phyloP scores from a whole-genome alignment of 1,139 yeast genomes.

The Diutina ranongensis region DNA sequence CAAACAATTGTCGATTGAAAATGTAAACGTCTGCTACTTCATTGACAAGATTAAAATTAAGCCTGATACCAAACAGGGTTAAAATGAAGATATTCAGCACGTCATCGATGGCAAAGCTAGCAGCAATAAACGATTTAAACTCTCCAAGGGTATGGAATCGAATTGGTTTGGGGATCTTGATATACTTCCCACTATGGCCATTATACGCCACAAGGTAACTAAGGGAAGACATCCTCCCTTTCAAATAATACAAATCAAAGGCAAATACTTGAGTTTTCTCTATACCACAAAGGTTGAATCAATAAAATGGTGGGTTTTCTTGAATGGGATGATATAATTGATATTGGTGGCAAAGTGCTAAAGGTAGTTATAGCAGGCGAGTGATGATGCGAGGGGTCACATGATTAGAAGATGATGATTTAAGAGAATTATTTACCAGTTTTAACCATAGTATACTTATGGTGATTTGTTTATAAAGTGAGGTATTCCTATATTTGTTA shows the following conservation, averaged over 20 bases:
- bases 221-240: slow-evolving; percentile 4
- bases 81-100: slow-evolving; percentile 39
- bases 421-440: too few species aligned
- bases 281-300: too few species aligned
- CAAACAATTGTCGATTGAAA: slow-evolving; percentile 10
- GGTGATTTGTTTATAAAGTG: too few species aligned
- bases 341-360: background rate
- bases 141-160: slow-evolving; percentile 23
- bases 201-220: slow-evolving; percentile 26
- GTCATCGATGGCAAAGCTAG: slow-evolving; percentile 12
- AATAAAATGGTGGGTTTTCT: too few species aligned
- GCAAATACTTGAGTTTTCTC: too few species aligned
- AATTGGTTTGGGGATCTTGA: slow-evolving; percentile 31
- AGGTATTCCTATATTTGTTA: background rate
- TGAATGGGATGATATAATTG: background rate
- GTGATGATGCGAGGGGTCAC: too few species aligned
- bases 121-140: slow-evolving; percentile 13
- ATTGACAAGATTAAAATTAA: slow-evolving; percentile 39
- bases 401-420: too few species aligned
- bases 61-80: slow-evolving; percentile 52
- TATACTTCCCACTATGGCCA: slow-evolving; percentile 27
- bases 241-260: too few species aligned
- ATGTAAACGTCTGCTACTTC: slow-evolving; percentile 37
- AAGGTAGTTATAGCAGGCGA: too few species aligned
- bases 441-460: too few species aligned